Base-by-base conservation (phyloP, 192 early-diverging fungal species). In the Coemansia sp. region DNA sequence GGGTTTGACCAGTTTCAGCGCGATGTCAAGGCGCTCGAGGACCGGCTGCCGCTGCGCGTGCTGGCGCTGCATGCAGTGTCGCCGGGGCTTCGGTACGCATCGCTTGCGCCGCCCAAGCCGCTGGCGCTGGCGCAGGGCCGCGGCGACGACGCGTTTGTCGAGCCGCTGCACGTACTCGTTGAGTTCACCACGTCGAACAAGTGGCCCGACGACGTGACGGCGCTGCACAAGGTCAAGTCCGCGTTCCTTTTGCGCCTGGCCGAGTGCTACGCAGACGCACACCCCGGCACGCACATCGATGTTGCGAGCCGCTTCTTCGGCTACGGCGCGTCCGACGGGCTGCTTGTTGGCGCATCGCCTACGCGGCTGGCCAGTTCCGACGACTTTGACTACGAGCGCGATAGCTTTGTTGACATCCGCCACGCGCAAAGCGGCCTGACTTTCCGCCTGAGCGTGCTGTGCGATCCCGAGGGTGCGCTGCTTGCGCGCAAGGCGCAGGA, bases 161-260 rank as follows among this genome's bases (percentile, higher is more conserved):
- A 86, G 55, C 86, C 88, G 10, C 74, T 94, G 56, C 89, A 93
- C 25, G 84, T 93, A 4, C 52, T 89, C 8, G 80, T 98, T 42
- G 89, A 93, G 62, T 91, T 98, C 74, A 90, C 95, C 54, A 53
- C 71, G 8, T 92, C 92, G 9, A 79, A 69, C 28, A 86, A 90
- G 64, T 98, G 95, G 94, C 95, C 96, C 16, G 88, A 91, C 74
- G 90, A 97, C 54, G 71, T 96, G 2, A 71, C 65, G 3, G 92
- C 95, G 6, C 83, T 98, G 52, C 89, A 94, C 81, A 88, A 90
- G 38, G 86, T 95, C 81, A 98, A 98, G 72, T 65, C 82, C 1
- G 95, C 96, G 7, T 93, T 97, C 58, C 85, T 89, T 60, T 69
- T 95, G 49, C 84, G 85, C 42, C 79, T 98, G 40, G 88, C 83